Evolutionary conservation across 257 asterid species (phyloP).

Genomic region (Jaltomata sinuosa): DNA sequence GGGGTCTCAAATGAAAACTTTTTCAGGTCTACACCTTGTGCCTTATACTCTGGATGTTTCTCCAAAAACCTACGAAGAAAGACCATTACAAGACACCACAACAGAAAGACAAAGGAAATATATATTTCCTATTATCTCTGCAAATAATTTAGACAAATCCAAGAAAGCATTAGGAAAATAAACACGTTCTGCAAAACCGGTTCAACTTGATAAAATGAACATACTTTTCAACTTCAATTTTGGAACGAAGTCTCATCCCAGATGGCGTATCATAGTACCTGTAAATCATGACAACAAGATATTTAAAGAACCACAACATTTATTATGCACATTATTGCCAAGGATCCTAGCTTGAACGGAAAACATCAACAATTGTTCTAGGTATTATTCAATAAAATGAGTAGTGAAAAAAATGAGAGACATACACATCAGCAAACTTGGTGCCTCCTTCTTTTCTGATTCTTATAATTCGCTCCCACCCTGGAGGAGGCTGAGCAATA

Average conservation of each 20-base stretch:
- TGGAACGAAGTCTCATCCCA: slow-evolving; percentile 70
- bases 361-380: neutral
- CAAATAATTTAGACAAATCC: too few species aligned
- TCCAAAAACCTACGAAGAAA: too few species aligned
- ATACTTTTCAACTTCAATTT: slow-evolving; percentile 57
- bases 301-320: slow-evolving; percentile 1
- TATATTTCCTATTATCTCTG: too few species aligned
- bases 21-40: too few species aligned
- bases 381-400: neutral
- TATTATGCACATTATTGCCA: neutral
- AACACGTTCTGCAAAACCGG: too few species aligned
- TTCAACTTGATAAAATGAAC: too few species aligned
- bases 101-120: too few species aligned
- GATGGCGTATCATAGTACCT: slow-evolving; percentile 74
- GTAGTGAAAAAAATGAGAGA: slow-evolving; percentile 5
- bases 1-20: too few species aligned
- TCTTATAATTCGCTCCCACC: slow-evolving; percentile 79
- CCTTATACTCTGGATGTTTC: too few species aligned
- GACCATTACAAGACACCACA: too few species aligned
- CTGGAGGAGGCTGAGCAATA: slow-evolving; percentile 74
- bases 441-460: slow-evolving; percentile 82
- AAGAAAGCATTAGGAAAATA: too few species aligned
- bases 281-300: slow-evolving; percentile 12
- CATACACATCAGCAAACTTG: slow-evolving; percentile 92
- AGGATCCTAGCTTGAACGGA: neutral